Conservation (phyloP, 768 basidiomycete species). For the Sporobolomyces pararoseus region DNA sequence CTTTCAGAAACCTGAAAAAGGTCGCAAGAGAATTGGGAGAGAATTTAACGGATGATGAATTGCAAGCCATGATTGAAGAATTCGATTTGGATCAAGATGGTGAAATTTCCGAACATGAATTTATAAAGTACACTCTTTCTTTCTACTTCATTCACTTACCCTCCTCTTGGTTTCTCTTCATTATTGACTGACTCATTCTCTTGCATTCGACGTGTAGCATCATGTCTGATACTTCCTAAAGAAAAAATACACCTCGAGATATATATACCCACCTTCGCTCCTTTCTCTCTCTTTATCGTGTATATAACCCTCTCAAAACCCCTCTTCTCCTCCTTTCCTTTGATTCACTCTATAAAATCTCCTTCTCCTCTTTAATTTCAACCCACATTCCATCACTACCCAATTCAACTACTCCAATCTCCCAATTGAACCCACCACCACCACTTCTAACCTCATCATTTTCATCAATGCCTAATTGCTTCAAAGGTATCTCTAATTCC, state of each 20-base stretch:
- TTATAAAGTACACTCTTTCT: conserved; percentile 50
- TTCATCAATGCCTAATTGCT: conserved; percentile 14
- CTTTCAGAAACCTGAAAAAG: conserved; percentile 77
- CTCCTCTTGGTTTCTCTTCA: neutral
- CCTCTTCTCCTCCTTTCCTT: neutral
- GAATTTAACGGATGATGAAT: conserved; percentile 86
- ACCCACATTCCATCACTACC: conserved; percentile 36
- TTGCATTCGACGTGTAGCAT: too few species aligned
- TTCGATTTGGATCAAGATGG: conserved; percentile 98
- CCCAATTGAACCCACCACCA: conserved; percentile 21
- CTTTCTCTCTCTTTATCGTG: too few species aligned
- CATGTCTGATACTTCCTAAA: conserved; percentile 16
- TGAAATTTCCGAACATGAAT: conserved; percentile 94
- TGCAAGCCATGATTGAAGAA: conserved; percentile 99
- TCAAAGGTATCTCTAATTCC: conserved; percentile 11
- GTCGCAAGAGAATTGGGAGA: conserved; percentile 98
- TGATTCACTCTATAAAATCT: neutral
- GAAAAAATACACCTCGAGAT: too few species aligned
- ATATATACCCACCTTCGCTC: neutral
- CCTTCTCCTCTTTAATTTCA: neutral
- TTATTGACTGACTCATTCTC: too few species aligned
- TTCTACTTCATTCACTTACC: neutral
- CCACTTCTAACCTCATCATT: neutral
- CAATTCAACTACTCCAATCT: conserved; percentile 25
- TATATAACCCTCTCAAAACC: neutral